Conservation (phyloP, 2,329 filamentous ascomycete genomes). For the Colletotrichum musae region DNA sequence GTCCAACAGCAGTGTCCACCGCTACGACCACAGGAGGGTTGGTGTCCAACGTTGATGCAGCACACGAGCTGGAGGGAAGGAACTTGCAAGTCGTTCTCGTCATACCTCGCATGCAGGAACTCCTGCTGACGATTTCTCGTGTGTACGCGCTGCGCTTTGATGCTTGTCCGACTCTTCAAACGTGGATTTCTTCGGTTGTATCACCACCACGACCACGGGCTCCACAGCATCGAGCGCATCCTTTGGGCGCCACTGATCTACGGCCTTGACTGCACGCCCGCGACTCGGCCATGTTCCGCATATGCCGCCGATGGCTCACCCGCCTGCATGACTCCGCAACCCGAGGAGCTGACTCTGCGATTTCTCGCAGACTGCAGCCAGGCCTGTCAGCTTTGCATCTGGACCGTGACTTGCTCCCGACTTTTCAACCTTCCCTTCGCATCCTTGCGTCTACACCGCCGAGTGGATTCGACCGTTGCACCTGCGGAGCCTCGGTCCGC, state of each 20-base stretch:
- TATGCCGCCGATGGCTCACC: not conserved
- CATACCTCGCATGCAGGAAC: not conserved
- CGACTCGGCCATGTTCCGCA: conserved; percentile 17
- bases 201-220: conserved; percentile 23
- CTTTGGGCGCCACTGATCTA: conserved; percentile 17
- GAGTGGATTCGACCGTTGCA: not conserved
- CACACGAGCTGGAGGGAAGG: not conserved
- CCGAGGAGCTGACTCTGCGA: not conserved
- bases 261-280: conserved; percentile 8
- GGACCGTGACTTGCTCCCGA: not conserved
- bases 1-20: not conserved
- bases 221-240: conserved; percentile 22
- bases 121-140: conserved; percentile 10
- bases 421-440: not conserved
- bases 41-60: conserved; percentile 1
- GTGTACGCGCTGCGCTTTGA: conserved; percentile 19
- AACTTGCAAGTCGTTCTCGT: not conserved
- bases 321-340: not conserved
- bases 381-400: not conserved
- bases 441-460: not conserved
- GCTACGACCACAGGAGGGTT: not conserved
- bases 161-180: conserved; percentile 20
- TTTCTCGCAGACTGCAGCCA: not conserved
- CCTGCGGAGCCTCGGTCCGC: no score
- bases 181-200: conserved; percentile 22